These are phyloP conservation scores for Laguncularia racemosa DNA, from an alignment of 345 rosid genomes.

Conservation along the genomic window DNA sequence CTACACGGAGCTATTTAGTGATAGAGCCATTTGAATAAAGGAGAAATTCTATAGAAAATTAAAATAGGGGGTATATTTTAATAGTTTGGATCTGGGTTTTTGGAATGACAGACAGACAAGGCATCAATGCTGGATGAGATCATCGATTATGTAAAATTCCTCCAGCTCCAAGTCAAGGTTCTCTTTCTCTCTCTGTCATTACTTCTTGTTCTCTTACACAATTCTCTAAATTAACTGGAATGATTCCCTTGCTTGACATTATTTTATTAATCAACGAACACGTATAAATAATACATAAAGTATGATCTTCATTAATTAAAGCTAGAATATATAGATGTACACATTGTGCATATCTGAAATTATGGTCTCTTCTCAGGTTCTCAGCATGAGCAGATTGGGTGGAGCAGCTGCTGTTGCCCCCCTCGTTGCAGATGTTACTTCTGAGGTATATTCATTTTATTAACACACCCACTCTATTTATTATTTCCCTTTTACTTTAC, in stretches of 20 bases:
- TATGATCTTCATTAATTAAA: no score
- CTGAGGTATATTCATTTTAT: slow-evolving; percentile 38
- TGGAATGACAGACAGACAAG: slow-evolving; percentile 87
- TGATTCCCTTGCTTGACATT: slow-evolving; percentile 30
- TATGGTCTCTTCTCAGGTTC: slow-evolving; percentile 40
- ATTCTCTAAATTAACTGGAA: slow-evolving; percentile 6
- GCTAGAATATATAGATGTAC: no score
- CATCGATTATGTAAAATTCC: slow-evolving; percentile 96
- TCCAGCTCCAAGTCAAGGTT: slow-evolving; percentile 99
- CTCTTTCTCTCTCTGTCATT: slow-evolving; percentile 6
- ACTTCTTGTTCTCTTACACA: background rate
- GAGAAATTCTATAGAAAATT: no score
- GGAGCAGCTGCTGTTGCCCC: slow-evolving; percentile 86
- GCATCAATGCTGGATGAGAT: slow-evolving; percentile 99
- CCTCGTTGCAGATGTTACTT: slow-evolving; percentile 63
- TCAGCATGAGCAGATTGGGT: slow-evolving; percentile 94
- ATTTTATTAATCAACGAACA: slow-evolving; percentile 1
- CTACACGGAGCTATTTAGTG: no score
- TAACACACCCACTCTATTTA: background rate
- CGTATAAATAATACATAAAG: slow-evolving; percentile 6
- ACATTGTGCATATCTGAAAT: background rate
- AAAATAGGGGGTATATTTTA: background rate
- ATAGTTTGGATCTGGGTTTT: background rate
- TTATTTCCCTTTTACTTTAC: background rate
- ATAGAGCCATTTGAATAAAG: no score